phyloP scores from a whole-genome alignment of 331 rosid genomes.

The Acacia concinna region DNA sequence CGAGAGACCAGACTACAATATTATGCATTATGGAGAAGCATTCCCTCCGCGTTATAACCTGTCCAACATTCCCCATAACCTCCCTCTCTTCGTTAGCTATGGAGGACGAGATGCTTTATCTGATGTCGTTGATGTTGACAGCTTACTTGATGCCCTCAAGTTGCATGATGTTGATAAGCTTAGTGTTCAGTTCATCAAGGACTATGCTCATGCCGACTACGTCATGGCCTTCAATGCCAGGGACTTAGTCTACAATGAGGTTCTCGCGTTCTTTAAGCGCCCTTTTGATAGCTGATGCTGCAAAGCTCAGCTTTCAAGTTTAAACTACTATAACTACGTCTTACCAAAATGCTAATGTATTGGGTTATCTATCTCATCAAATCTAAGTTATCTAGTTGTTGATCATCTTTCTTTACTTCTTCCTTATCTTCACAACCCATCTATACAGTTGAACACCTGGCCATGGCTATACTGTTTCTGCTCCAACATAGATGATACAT shows the following conservation, averaged over 20 bases:
- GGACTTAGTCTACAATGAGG: constrained; percentile 43
- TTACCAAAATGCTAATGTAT: not conserved
- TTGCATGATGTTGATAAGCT: constrained; percentile 55
- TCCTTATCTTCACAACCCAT: not conserved
- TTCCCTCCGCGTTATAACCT: constrained; percentile 63
- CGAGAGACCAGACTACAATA: constrained; percentile 33
- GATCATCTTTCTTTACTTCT: not conserved
- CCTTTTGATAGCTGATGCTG: constrained; percentile 22
- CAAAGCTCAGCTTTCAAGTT: not conserved
- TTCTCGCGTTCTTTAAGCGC: constrained; percentile 44
- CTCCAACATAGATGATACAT: not conserved
- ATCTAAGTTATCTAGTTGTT: not conserved
- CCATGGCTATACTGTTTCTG: not conserved
- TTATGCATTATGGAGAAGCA: constrained; percentile 42
- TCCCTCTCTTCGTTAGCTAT: constrained; percentile 65
- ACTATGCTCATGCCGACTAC: constrained; percentile 60
- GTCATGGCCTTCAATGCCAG: constrained; percentile 60
- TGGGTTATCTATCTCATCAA: not conserved
- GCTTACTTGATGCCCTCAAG: constrained; percentile 47
- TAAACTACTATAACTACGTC: not conserved
- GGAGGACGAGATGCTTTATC: constrained; percentile 68
- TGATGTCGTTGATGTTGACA: constrained; percentile 44
- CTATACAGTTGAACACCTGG: too few relatives aligned
- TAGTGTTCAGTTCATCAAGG: constrained; percentile 45
- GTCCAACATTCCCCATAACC: constrained; percentile 52